Conservation (phyloP, 1,284 basidiomycete species). For the Hemileia vastatrix region DNA sequence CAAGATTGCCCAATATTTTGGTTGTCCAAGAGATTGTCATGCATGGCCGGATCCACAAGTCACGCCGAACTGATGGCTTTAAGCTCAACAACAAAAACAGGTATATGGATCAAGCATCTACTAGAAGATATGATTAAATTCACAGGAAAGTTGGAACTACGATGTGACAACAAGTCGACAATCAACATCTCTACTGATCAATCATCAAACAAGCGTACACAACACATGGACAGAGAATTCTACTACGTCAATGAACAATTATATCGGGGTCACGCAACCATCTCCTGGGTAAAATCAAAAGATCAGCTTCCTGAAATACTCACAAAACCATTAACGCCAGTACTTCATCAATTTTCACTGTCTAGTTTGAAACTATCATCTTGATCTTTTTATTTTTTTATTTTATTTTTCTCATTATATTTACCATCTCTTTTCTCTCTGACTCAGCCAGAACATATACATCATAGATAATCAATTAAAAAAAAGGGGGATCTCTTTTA, state of each 20-base stretch:
- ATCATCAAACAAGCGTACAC: background rate
- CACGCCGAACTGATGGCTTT: slow-evolving; percentile 14
- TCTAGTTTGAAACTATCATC: no score
- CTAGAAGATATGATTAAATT: no score
- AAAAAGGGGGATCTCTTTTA: no score
- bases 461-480: no score
- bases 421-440: no score
- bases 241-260: background rate
- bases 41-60: slow-evolving; percentile 1
- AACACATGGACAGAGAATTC: background rate
- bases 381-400: no score
- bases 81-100: background rate
- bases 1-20: background rate
- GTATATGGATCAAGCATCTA: background rate
- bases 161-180: slow-evolving; percentile 1
- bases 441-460: no score
- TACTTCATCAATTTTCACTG: no score
- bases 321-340: no score
- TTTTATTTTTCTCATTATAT: no score
- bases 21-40: background rate
- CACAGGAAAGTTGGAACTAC: no score
- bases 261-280: background rate
- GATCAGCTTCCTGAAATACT: background rate
- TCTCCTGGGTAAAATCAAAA: background rate
- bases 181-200: background rate